Conservation (phyloP, 1,284 basidiomycete species). For the Abortiporus biennis region DNA sequence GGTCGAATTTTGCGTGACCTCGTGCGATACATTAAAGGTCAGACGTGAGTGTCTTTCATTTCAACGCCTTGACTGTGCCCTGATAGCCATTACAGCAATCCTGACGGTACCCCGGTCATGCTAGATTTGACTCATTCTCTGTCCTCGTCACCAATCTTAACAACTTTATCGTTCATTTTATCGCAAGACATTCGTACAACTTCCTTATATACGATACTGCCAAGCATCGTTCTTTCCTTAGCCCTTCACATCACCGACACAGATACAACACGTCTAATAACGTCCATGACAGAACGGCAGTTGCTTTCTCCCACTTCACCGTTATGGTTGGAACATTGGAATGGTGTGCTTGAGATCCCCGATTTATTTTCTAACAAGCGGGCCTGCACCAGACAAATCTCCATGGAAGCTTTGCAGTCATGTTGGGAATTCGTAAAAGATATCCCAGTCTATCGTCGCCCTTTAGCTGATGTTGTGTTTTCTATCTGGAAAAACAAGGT, state of each 20-base stretch:
- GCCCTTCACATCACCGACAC: constrained; percentile 57
- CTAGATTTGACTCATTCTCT: constrained; percentile 46
- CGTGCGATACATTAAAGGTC: constrained; percentile 45
- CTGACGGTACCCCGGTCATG: constrained; percentile 44
- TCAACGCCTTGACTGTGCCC: not conserved
- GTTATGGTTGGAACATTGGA: constrained; percentile 65
- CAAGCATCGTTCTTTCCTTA: constrained; percentile 54
- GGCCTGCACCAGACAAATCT: constrained; percentile 47
- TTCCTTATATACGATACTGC: constrained; percentile 52
- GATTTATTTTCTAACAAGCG: constrained; percentile 39
- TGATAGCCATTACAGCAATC: constrained; percentile 32
- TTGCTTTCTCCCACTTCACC: constrained; percentile 63
- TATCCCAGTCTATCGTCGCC: constrained; percentile 56
- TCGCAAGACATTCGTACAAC: constrained; percentile 48
- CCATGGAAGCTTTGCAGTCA: constrained; percentile 47
- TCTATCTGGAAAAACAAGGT: constrained; percentile 42
- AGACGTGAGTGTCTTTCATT: constrained; percentile 37
- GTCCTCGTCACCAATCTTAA: constrained; percentile 51
- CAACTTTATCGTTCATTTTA: constrained; percentile 51
- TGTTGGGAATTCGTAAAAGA: constrained; percentile 64
- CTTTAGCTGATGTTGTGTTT: constrained; percentile 53
- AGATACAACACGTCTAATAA: constrained; percentile 55
- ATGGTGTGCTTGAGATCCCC: constrained; percentile 43
- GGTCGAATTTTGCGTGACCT: constrained; percentile 55
- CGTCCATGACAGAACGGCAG: constrained; percentile 55